A percentile compares a stretch with the other conserved stretches of the same genome.
Evolutionary conservation across 768 basidiomycete genomes (phyloP).

Genomic region (Amanita rubescens): DNA sequence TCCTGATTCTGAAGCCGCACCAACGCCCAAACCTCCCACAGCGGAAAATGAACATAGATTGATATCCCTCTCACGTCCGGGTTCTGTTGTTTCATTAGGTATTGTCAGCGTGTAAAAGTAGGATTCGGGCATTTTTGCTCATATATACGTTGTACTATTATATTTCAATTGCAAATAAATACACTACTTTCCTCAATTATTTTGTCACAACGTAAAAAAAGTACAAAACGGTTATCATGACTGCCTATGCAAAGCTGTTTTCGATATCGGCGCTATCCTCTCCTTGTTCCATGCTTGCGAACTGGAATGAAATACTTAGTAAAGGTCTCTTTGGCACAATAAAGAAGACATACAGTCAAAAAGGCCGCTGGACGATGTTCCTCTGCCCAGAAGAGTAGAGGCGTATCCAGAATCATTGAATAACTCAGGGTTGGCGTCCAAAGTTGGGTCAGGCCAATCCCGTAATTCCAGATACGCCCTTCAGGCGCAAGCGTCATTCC

Average conservation of each 20-base stretch:
- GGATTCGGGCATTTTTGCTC: neutral
- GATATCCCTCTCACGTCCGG: slow-evolving; percentile 38
- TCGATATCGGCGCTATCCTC: slow-evolving; percentile 96
- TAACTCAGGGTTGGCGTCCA: slow-evolving; percentile 82
- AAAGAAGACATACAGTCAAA: slow-evolving; percentile 58
- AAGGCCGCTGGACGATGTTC: slow-evolving; percentile 93
- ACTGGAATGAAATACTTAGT: slow-evolving; percentile 35
- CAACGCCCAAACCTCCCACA: slow-evolving; percentile 15
- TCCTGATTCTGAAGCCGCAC: slow-evolving; percentile 18
- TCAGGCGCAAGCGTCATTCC: slow-evolving; percentile 94
- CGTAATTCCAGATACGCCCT: slow-evolving; percentile 96
- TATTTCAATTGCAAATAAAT: neutral
- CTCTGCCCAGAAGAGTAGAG: slow-evolving; percentile 92
- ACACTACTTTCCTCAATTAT: neutral
- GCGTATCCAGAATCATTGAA: slow-evolving; percentile 85
- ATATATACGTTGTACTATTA: slow-evolving; percentile 5
- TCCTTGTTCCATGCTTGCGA: slow-evolving; percentile 82
- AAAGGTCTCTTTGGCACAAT: neutral
- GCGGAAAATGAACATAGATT: slow-evolving; percentile 24
- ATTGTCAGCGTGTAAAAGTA: slow-evolving; percentile 32
- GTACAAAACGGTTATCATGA: neutral
- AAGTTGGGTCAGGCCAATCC: slow-evolving; percentile 85
- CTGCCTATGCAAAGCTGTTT: slow-evolving; percentile 77
- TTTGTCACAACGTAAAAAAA: neutral
- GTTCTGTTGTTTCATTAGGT: slow-evolving; percentile 48